phyloP scores from a whole-genome alignment of 306 rosid genomes.

The Morella rubra region DNA sequence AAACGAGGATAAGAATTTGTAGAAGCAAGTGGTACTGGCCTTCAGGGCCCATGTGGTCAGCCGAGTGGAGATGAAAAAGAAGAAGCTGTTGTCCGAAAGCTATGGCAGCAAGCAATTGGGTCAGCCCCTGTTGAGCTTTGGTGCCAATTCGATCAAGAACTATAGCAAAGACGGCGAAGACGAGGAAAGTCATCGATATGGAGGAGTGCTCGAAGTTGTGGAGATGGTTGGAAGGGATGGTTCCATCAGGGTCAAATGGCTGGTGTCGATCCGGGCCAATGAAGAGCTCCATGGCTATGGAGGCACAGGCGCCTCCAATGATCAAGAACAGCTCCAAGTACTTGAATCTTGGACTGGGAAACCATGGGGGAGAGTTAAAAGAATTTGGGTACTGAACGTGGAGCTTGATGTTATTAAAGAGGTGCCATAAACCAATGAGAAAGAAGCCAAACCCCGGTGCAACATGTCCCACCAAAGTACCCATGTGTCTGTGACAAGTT shows the following conservation, averaged over 20 bases:
- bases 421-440: constrained; percentile 81
- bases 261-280: constrained; percentile 63
- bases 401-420: constrained; percentile 71
- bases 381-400: constrained; percentile 41
- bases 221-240: constrained; percentile 83
- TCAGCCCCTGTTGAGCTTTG: constrained; percentile 30
- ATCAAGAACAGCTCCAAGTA: constrained; percentile 63
- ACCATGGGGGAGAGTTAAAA: constrained; percentile 60
- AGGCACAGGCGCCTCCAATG: constrained; percentile 42
- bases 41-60: constrained; percentile 78
- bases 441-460: constrained; percentile 79
- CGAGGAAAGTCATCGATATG: constrained; percentile 58
- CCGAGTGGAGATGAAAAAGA: constrained; percentile 75
- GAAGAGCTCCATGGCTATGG: constrained; percentile 79
- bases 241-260: constrained; percentile 64
- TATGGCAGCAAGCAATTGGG: constrained; percentile 52
- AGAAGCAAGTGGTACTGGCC: constrained; percentile 79
- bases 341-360: constrained; percentile 49
- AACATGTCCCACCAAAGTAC: constrained; percentile 74
- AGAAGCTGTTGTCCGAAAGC: constrained; percentile 75
- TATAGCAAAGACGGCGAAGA: constrained; percentile 50
- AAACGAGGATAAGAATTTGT: constrained; percentile 43
- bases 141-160: constrained; percentile 41
- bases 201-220: constrained; percentile 80
- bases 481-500: constrained; percentile 39